These are phyloP conservation scores for Vanilla planifolia DNA, from an alignment of 106 monocot genomes.

Conservation along the genomic window DNA sequence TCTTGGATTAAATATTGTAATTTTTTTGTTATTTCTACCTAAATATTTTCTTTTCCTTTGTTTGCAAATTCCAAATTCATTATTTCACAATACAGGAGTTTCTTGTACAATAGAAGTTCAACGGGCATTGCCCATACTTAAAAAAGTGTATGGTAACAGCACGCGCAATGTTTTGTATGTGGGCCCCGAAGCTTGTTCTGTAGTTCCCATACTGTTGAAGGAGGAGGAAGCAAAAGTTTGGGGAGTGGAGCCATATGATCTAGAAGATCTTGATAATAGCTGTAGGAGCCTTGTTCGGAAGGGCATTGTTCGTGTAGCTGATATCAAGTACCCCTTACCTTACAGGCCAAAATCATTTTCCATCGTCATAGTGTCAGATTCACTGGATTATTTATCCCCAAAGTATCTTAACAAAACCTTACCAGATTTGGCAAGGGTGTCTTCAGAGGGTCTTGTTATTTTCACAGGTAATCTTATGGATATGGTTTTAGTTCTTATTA, in stretches of 20 bases:
- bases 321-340: constrained; percentile 51
- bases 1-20: not conserved
- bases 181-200: constrained; percentile 56
- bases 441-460: constrained; percentile 35
- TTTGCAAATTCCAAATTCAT: not conserved
- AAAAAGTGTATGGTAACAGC: constrained; percentile 54
- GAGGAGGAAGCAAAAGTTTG: constrained; percentile 52
- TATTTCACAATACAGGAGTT: constrained; percentile 17
- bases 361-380: constrained; percentile 46
- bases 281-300: constrained; percentile 63
- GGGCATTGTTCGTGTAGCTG: constrained; percentile 59
- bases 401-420: constrained; percentile 50
- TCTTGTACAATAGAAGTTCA: constrained; percentile 49
- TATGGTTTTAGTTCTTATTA: too few species aligned
- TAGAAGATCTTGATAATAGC: constrained; percentile 57
- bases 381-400: constrained; percentile 42
- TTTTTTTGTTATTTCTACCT: not conserved
- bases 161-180: constrained; percentile 62
- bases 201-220: constrained; percentile 48
- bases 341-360: constrained; percentile 42
- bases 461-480: constrained; percentile 22
- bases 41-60: not conserved
- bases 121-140: constrained; percentile 48
- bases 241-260: constrained; percentile 70
- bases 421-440: constrained; percentile 41